Evolutionary conservation across 2,329 filamentous ascomycete genomes (phyloP).

Genomic region (Fusarium paranaense): DNA sequence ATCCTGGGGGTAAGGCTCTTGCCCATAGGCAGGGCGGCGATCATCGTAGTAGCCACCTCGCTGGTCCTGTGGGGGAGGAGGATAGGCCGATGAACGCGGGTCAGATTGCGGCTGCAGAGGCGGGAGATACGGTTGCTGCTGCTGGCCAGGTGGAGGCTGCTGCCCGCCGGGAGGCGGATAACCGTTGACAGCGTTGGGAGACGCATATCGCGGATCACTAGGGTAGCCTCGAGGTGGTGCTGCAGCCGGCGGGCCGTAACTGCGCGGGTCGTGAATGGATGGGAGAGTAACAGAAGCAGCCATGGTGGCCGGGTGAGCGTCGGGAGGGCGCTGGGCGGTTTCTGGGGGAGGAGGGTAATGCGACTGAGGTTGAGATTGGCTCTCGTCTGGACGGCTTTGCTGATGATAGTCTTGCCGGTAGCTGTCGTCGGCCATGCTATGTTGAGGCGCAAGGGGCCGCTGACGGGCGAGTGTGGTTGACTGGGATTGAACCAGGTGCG

Average conservation of each 20-base stretch:
- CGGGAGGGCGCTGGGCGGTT: conserved; percentile 49
- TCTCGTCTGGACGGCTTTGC: conserved; percentile 53
- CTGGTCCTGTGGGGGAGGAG: conserved; percentile 54
- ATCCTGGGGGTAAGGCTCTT: conserved; percentile 50
- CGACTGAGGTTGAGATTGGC: conserved; percentile 55
- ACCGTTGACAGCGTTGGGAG: conserved; percentile 59
- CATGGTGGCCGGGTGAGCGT: conserved; percentile 52
- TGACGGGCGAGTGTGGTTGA: conserved; percentile 39
- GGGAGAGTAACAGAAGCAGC: conserved; percentile 60
- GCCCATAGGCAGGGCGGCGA: conserved; percentile 49
- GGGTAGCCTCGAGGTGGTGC: conserved; percentile 50
- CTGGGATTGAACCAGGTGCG: conserved; percentile 24
- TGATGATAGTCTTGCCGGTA: conserved; percentile 53
- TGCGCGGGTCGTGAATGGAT: conserved; percentile 61
- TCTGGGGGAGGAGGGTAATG: conserved; percentile 56
- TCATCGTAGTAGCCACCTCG: conserved; percentile 53
- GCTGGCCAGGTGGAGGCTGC: conserved; percentile 39
- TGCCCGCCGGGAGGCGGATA: conserved; percentile 54
- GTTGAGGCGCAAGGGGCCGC: conserved; percentile 44
- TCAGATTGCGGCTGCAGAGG: conserved; percentile 53
- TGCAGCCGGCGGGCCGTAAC: conserved; percentile 49
- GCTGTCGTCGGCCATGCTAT: conserved; percentile 55
- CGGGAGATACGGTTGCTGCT: conserved; percentile 50
- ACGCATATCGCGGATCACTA: conserved; percentile 55
- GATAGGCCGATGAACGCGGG: conserved; percentile 51